Evolutionary conservation across 2,329 filamentous ascomycete species (phyloP).

Genomic region (Colletotrichum theobromicola): DNA sequence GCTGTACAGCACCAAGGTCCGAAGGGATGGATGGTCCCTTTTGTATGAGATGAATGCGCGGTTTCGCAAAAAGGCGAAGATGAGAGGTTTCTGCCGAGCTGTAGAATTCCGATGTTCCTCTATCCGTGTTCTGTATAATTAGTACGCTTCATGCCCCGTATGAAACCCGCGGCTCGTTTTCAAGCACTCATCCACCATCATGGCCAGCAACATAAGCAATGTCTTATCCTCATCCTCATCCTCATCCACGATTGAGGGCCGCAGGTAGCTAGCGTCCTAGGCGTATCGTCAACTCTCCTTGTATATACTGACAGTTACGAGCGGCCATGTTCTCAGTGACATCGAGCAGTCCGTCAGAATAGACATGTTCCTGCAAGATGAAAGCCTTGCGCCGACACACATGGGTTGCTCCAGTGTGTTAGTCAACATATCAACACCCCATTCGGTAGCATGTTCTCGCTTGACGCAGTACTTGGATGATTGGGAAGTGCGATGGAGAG

Average conservation of each 20-base stretch:
- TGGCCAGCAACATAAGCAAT: neutral
- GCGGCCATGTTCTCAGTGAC: neutral
- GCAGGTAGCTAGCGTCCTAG: neutral
- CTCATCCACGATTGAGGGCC: neutral
- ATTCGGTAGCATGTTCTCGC: rapidly evolving
- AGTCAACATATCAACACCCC: no score
- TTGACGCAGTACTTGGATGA: neutral
- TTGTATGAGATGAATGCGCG: neutral
- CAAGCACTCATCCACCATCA: neutral
- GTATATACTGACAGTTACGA: neutral
- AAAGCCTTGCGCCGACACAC: neutral
- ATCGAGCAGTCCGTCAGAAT: neutral
- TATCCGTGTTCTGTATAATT: rapidly evolving
- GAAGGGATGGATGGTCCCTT: neutral
- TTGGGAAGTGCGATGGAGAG: neutral
- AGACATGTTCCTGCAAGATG: neutral
- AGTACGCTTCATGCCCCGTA: neutral
- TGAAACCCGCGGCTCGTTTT: neutral
- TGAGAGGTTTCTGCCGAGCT: rapidly evolving
- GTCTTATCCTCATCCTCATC: neutral
- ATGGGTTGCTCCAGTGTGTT: no score
- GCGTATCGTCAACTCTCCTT: neutral
- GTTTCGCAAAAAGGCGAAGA: neutral
- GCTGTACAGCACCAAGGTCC: neutral
- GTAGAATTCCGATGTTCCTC: rapidly evolving